These are phyloP conservation scores for Nigrospora oryzae DNA, from an alignment of 2,329 filamentous ascomycete genomes.

Conservation along the genomic window DNA sequence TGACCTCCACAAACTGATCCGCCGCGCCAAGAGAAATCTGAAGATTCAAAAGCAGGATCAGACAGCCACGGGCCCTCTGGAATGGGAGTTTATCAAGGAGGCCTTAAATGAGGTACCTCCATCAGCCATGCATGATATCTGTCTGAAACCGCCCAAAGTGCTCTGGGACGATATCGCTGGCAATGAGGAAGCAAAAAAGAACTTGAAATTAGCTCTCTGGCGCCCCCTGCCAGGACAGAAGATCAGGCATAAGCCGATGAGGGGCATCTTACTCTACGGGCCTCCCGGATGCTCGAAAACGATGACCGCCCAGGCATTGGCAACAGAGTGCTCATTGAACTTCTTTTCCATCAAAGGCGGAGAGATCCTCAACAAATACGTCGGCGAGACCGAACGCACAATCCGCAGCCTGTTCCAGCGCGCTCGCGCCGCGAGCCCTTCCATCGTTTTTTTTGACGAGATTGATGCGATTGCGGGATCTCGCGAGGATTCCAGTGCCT, in stretches of 20 bases:
- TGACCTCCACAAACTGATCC: conserved; percentile 62
- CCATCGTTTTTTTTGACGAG: conserved; percentile 95
- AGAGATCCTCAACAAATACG: conserved; percentile 93
- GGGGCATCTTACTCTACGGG: conserved; percentile 82
- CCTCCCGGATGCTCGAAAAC: conserved; percentile 95
- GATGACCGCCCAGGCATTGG: conserved; percentile 80
- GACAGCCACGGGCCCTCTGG: conserved; percentile 8
- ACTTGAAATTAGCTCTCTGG: conserved; percentile 41
- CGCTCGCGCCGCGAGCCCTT: conserved; percentile 76
- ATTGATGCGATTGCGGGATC: conserved; percentile 75
- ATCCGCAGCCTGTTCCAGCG: conserved; percentile 80
- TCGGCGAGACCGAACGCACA: conserved; percentile 84
- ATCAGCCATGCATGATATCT: conserved; percentile 81
- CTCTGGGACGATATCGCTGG: conserved; percentile 85
- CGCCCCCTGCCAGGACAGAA: conserved; percentile 19
- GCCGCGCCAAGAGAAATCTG: conserved; percentile 30
- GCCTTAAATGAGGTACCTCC: conserved; percentile 32
- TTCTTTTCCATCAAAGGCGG: conserved; percentile 93
- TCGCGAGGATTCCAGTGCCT: conserved; percentile 37
- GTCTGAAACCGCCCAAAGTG: conserved; percentile 79
- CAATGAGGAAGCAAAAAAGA: conserved; percentile 64
- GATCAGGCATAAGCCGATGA: conserved; percentile 49
- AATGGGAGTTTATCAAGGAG: conserved; percentile 40
- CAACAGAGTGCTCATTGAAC: conserved; percentile 84
- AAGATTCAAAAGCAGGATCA: conserved; percentile 11